Evolutionary conservation across 2,329 filamentous ascomycete species (phyloP).

Genomic region (Alternaria metachromatica): DNA sequence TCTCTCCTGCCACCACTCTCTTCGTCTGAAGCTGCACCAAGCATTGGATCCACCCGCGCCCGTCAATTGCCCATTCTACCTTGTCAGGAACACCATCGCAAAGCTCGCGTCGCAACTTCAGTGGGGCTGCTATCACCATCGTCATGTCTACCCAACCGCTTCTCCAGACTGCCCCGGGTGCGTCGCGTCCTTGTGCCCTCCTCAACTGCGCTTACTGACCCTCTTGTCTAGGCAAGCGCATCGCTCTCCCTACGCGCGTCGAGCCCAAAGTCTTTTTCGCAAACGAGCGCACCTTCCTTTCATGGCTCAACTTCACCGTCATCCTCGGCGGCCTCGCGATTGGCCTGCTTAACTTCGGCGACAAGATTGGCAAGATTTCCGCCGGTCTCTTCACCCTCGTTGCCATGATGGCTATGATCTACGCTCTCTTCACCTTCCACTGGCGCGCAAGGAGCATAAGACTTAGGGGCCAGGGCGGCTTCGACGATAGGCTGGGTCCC

Average conservation of each 20-base stretch:
- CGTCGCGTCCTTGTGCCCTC: slow-evolving; percentile 26
- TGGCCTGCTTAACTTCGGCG: slow-evolving; percentile 97
- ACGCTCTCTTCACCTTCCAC: slow-evolving; percentile 93
- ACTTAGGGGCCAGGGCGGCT: slow-evolving; percentile 88
- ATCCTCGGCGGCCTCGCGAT: slow-evolving; percentile 96
- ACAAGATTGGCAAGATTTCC: slow-evolving; percentile 90
- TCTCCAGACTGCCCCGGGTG: slow-evolving; percentile 91
- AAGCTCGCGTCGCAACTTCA: slow-evolving; percentile 18
- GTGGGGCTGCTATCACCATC: slow-evolving; percentile 24
- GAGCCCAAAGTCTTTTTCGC: slow-evolving; percentile 99
- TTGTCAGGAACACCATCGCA: neutral
- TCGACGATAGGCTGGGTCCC: slow-evolving; percentile 94
- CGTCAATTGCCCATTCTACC: slow-evolving; percentile 15
- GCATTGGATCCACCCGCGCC: neutral
- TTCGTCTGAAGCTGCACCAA: slow-evolving; percentile 15
- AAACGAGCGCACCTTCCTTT: slow-evolving; percentile 98
- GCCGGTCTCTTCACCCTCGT: slow-evolving; percentile 93
- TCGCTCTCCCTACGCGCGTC: slow-evolving; percentile 95
- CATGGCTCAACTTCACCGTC: slow-evolving; percentile 99
- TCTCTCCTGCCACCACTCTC: neutral
- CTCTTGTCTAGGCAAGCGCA: slow-evolving; percentile 81
- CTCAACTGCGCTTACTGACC: slow-evolving; percentile 8
- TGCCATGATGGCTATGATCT: slow-evolving; percentile 93
- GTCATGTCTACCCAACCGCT: slow-evolving; percentile 96
- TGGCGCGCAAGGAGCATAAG: slow-evolving; percentile 95